Base-by-base conservation (phyloP, 1,284 basidiomycete genomes). In the Trametes polyzona region DNA sequence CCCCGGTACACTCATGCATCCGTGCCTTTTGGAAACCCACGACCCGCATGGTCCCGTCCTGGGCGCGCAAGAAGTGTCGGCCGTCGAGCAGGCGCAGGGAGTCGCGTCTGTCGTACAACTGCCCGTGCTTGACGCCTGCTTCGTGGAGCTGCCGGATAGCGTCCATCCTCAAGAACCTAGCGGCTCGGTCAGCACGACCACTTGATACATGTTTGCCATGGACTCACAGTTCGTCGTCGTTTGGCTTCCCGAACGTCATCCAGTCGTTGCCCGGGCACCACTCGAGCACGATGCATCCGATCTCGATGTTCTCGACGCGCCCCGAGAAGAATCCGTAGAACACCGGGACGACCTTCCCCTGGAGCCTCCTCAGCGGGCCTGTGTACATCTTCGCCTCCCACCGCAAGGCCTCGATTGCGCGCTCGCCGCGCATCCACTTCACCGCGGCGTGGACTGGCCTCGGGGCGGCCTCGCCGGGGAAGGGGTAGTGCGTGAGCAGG, bases 201-300 rank as follows among this genome's bases (percentile, higher is more conserved):
- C n/a, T n/a, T n/a, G n/a, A n/a, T n/a, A n/a, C n/a, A n/a, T n/a
- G n/a, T n/a, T n/a, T n/a, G n/a, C n/a, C n/a, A n/a, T n/a, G n/a
- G n/a, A 65, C 61, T 62, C 47, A 32, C 49, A 53, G 48, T 43
- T 55, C 53, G 23, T 49, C 57, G 16, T 47, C 51, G 43, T 49
- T 47, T 23, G 43, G 57, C 39, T 51, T 53, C 9, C 52, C n/a
- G 23, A 44, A 40, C 35, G 47, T 48, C 41, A 29, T 33, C 27
- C 48, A 51, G 26, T 58, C 59, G 37, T 54, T 57, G 8, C 65
- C 63, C 24, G 55, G 53, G 55, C 73, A 76, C 63, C 74, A 71
- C 58, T 79, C 78, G 36, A 79, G 58, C 23, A 80, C 56, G 47
- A 77, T 63, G 56, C 74, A 75, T 2, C 65, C 74, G 16, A 65